phyloP scores from a whole-genome alignment of 108 stramenopile species.

The Nitzschia putrida region DNA sequence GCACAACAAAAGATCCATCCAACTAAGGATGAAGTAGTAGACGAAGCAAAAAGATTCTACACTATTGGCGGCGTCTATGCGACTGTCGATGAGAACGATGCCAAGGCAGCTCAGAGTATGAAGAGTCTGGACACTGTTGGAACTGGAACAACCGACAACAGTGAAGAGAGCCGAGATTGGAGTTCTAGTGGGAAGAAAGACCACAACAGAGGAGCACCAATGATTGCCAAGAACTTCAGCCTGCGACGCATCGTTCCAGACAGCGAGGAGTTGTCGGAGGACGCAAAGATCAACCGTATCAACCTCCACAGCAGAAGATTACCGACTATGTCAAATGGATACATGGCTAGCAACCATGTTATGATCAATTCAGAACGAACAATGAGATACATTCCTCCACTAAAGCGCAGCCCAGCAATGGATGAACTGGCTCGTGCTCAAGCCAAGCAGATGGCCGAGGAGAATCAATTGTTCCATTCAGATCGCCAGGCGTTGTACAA shows the following conservation, averaged over 20 bases:
- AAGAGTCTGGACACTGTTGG: conserved; percentile 7
- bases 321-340: conserved; percentile 2
- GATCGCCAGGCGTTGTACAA: conserved; percentile 10
- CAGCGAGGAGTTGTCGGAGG: neutral
- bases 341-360: conserved; percentile 38
- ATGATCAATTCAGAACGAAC: conserved; percentile 44
- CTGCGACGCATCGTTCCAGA: conserved; percentile 1
- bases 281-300: conserved; percentile 5
- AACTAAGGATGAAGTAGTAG: neutral
- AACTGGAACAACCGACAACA: neutral
- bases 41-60: neutral
- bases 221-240: conserved; percentile 16
- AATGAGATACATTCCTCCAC: conserved; percentile 20
- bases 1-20: too few species aligned
- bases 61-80: conserved; percentile 21
- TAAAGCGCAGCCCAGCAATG: conserved; percentile 27
- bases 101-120: neutral
- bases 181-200: conserved; percentile 8
- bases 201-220: conserved; percentile 21
- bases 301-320: neutral
- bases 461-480: conserved; percentile 19
- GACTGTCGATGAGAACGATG: neutral
- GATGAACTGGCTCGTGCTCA: conserved; percentile 45
- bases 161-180: conserved; percentile 4
- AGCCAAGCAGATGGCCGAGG: conserved; percentile 39